Base-by-base conservation (phyloP, 2,329 filamentous ascomycete genomes). In the Xylariaceae sp. region DNA sequence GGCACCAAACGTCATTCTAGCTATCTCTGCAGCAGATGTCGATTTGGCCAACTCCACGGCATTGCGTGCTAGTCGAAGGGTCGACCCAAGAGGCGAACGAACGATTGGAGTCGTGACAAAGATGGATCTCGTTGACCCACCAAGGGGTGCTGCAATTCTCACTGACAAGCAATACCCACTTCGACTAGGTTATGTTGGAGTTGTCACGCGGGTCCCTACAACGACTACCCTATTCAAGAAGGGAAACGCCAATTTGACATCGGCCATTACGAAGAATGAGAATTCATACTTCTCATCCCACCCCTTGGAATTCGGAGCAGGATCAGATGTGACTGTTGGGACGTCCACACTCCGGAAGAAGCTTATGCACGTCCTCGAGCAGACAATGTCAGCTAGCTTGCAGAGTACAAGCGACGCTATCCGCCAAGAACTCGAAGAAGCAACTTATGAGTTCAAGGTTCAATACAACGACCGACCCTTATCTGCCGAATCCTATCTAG, bases 21-120 rank as follows among this genome's bases (percentile, higher is more conserved):
- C 94, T 36, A 97, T 99, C 55, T 99, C 95, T 1, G 94, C 95
- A 1, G 94, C 94, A 19, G 94, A 99, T 69, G 94, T 99, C 15
- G 94, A 99, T 74, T 71, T 99, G 49, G 94, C 94, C 18, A 99
- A 99, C 68, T 99, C 94, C 1, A 94, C 94, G 6, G 91, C 94
- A 6, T 72, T 99, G 19, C 80, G 91, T 59, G 90, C 94, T 15
- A 96, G 91, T 58, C 82, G 94, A 55, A 82, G 92, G 59, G 91
- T 97, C 27, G 94, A 99, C 63, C 94, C 94, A 1, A 80, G 94
- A 53, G 94, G 94, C 47, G 94, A 99, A 71, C 81, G 94, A 54
- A 99, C 94, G 0, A 99, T 99, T 64, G 94, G 94, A 40, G 94
- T 99, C n/a, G 86, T 99, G 39, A 99, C 94, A 3, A 99, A 99